These are phyloP conservation scores for Penstemon eatonii DNA, from an alignment of 257 asterid genomes.

Conservation along the genomic window DNA sequence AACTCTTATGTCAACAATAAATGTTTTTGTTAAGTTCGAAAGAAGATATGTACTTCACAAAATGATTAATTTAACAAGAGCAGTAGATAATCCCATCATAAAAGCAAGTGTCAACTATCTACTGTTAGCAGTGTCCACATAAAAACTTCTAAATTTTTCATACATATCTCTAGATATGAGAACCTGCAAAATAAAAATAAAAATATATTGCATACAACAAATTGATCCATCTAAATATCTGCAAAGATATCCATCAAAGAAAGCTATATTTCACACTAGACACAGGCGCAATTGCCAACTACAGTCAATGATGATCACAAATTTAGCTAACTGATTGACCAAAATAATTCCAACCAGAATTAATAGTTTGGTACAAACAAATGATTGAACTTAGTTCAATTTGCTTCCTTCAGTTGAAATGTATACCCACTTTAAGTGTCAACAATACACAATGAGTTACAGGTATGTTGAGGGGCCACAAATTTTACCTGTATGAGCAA, in stretches of 20 bases:
- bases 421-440: not conserved
- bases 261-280: constrained; percentile 1
- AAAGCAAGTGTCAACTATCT: not conserved
- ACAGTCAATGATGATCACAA: constrained; percentile 1
- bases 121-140: not conserved
- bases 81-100: not conserved
- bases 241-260: constrained; percentile 10
- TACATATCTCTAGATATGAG: not conserved
- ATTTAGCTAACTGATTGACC: not conserved
- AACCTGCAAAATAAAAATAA: not conserved
- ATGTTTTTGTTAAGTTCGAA: not conserved
- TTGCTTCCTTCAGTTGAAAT: not conserved
- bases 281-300: constrained; percentile 2
- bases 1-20: constrained; percentile 8
- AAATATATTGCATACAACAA: not conserved
- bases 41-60: not conserved
- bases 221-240: constrained; percentile 1
- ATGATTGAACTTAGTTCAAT: not conserved
- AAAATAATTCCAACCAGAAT: not conserved
- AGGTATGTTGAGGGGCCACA: not conserved
- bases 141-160: not conserved
- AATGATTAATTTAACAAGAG: constrained; percentile 9
- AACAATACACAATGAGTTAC: not conserved
- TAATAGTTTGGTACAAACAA: constrained; percentile 4
- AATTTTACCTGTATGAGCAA: not conserved